A percentile compares a stretch with the other conserved stretches of the same genome.
Evolutionary conservation across 2,329 filamentous ascomycete species (phyloP).

Genomic region (Teratosphaeria viscida): DNA sequence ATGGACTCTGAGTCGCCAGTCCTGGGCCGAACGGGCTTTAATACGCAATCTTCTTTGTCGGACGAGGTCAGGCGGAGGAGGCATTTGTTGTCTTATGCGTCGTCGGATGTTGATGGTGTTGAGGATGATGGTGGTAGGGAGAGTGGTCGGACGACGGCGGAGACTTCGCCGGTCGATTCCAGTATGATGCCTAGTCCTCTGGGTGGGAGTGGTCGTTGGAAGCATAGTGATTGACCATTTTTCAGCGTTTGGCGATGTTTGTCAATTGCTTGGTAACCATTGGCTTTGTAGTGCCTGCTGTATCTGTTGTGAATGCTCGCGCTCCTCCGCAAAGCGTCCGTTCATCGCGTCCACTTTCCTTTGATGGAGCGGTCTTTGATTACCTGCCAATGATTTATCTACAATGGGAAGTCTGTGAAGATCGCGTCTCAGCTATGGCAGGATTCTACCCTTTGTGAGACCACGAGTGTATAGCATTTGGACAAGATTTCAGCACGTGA

Average conservation of each 20-base stretch:
- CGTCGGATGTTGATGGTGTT: background rate
- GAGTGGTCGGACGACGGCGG: background rate
- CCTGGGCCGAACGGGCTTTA: constrained; percentile 7
- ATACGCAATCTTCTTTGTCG: constrained; percentile 3
- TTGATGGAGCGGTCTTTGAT: background rate
- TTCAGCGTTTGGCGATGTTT: background rate
- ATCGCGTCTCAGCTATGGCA: background rate
- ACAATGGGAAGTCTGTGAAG: background rate
- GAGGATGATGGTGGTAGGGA: background rate
- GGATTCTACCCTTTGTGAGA: background rate
- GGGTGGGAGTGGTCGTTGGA: background rate
- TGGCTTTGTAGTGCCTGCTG: background rate
- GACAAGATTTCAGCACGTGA: background rate
- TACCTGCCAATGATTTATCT: background rate
- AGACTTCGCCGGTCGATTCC: background rate
- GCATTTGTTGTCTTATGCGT: constrained; percentile 13
- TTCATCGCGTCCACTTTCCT: background rate
- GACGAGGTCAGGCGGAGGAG: constrained; percentile 11
- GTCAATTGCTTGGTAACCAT: background rate
- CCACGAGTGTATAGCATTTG: background rate
- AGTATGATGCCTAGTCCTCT: background rate
- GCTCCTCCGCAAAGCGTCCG: background rate
- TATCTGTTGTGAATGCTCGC: background rate
- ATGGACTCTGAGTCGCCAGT: constrained; percentile 12
- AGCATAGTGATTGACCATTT: background rate